phyloP scores from a whole-genome alignment of 371 early-diverging fungal genomes.

The Lichtheimia ramosa region DNA sequence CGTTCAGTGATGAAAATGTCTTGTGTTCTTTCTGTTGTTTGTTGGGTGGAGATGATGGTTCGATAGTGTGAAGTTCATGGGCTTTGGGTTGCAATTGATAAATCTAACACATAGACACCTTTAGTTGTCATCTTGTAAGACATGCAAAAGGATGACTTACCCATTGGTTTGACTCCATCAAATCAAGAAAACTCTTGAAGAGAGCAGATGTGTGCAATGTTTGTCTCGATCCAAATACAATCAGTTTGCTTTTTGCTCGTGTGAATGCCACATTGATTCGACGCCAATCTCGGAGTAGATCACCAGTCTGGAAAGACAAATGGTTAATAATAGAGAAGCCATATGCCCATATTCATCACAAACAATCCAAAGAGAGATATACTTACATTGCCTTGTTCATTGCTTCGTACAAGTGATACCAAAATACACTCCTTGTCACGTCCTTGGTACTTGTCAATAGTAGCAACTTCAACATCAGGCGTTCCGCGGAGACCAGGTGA shows the following conservation, averaged over 20 bases:
- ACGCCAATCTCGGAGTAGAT: slow-evolving; percentile 88
- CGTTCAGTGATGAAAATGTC: slow-evolving; percentile 11
- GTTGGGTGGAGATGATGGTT: slow-evolving; percentile 3
- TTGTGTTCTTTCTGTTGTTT: slow-evolving; percentile 16
- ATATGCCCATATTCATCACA: too few relatives aligned
- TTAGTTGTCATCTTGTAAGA: neutral
- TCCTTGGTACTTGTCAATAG: slow-evolving; percentile 93
- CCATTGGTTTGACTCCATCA: slow-evolving; percentile 54
- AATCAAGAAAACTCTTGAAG: slow-evolving; percentile 50
- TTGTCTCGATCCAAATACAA: slow-evolving; percentile 81
- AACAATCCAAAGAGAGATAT: too few relatives aligned
- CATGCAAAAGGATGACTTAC: slow-evolving; percentile 22
- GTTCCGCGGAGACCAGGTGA: slow-evolving; percentile 31
- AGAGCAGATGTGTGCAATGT: slow-evolving; percentile 64
- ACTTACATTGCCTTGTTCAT: slow-evolving; percentile 61
- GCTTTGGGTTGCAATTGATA: slow-evolving; percentile 3
- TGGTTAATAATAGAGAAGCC: neutral
- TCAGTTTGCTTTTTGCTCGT: slow-evolving; percentile 87
- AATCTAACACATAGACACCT: neutral
- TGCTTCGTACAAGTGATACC: slow-evolving; percentile 88
- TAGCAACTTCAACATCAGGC: slow-evolving; percentile 65
- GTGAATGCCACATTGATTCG: slow-evolving; percentile 98
- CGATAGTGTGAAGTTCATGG: slow-evolving; percentile 4
- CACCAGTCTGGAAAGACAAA: slow-evolving; percentile 65
- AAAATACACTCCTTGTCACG: slow-evolving; percentile 90